Conservation (phyloP, 176 grass and related monocot genomes). For the Zoysia pacifica region DNA sequence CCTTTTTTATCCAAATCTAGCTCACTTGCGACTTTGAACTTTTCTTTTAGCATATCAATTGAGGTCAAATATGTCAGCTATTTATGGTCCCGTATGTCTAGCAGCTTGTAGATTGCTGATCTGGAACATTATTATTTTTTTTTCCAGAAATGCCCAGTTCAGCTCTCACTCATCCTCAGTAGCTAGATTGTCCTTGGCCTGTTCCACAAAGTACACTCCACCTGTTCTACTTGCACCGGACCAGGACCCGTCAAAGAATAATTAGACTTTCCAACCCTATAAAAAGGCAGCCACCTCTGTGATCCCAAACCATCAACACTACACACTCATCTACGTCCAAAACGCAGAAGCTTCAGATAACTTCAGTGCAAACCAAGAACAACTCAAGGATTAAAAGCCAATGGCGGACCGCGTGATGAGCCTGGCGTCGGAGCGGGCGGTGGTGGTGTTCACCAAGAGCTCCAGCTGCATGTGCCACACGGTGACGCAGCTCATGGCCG, state of each 20-base stretch:
- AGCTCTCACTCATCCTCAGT: conserved; percentile 6
- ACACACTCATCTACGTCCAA: conserved; percentile 12
- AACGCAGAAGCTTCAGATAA: too few species aligned
- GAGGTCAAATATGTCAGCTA: conserved; percentile 2
- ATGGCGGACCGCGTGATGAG: conserved; percentile 63
- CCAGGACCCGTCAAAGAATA: conserved; percentile 21
- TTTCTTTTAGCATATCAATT: neutral
- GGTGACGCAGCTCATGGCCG: conserved; percentile 60
- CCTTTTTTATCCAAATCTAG: neutral
- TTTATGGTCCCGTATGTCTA: neutral
- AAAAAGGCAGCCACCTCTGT: conserved; percentile 32
- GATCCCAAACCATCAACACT: conserved; percentile 17
- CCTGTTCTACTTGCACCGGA: neutral
- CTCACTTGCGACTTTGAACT: neutral
- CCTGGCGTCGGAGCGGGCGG: conserved; percentile 59
- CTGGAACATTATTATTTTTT: neutral
- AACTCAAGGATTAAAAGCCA: neutral
- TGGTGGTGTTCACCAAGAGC: conserved; percentile 76
- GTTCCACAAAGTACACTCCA: neutral
- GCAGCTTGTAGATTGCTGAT: conserved; percentile 29
- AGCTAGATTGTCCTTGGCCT: neutral
- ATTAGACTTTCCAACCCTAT: conserved; percentile 13
- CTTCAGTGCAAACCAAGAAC: neutral
- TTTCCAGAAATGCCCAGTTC: conserved; percentile 1
- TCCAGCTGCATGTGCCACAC: conserved; percentile 86